These are phyloP conservation scores for Mycena rosella DNA, from an alignment of 768 basidiomycete genomes.

Conservation along the genomic window DNA sequence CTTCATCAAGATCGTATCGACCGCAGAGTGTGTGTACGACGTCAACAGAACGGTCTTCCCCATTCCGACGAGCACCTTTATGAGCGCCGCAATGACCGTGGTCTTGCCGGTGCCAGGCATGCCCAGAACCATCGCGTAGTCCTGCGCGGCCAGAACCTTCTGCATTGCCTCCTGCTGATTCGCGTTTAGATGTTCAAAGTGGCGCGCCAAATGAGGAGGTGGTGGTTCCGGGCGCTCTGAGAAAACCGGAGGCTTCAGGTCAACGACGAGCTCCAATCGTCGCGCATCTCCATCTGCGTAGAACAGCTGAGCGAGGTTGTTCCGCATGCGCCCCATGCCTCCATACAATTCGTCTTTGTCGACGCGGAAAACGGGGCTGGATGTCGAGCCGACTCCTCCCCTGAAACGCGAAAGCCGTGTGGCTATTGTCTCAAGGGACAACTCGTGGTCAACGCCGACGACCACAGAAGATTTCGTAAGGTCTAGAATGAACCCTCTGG, in stretches of 20 bases:
- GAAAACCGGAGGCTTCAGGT: constrained; percentile 80
- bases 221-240: constrained; percentile 42
- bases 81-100: constrained; percentile 91
- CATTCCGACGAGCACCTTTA: constrained; percentile 79
- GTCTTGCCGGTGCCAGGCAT: constrained; percentile 99
- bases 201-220: constrained; percentile 40
- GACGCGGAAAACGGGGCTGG: constrained; percentile 74
- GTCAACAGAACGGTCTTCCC: constrained; percentile 92
- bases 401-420: constrained; percentile 48
- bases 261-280: constrained; percentile 83
- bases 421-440: constrained; percentile 66
- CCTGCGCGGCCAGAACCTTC: constrained; percentile 81
- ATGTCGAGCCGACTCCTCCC: background rate
- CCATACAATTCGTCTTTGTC: constrained; percentile 94
- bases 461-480: constrained; percentile 74
- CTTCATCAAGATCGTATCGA: constrained; percentile 96
- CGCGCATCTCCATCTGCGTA: constrained; percentile 80
- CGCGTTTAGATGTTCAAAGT: constrained; percentile 67
- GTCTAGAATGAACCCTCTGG: constrained; percentile 85
- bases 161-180: constrained; percentile 80
- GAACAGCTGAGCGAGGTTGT: constrained; percentile 92
- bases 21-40: constrained; percentile 97
- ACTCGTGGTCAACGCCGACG: constrained; percentile 85
- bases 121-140: constrained; percentile 93
- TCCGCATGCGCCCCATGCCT: constrained; percentile 89